These are phyloP conservation scores for Amaranthus tricolor DNA, from an alignment of 179 eudicot genomes.

Conservation along the genomic window DNA sequence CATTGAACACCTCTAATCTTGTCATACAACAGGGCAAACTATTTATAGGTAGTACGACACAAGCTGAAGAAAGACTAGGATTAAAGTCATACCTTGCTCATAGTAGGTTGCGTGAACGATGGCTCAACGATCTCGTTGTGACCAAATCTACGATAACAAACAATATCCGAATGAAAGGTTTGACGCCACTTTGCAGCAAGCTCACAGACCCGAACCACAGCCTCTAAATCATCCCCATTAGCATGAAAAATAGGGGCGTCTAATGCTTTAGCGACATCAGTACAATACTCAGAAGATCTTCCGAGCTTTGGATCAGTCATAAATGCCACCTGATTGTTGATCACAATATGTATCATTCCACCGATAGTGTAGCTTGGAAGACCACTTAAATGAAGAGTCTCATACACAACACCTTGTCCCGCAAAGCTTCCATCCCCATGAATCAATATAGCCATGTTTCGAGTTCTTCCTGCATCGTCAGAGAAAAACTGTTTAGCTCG, in stretches of 20 bases:
- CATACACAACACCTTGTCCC: conserved; percentile 97
- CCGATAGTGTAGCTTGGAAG: conserved; percentile 90
- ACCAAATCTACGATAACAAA: conserved; percentile 94
- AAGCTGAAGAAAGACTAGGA: no score
- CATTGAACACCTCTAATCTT: no score
- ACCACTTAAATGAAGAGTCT: conserved; percentile 90
- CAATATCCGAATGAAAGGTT: conserved; percentile 94
- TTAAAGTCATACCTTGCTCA: conserved; percentile 60
- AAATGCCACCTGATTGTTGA: conserved; percentile 93
- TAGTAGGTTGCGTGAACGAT: conserved; percentile 91
- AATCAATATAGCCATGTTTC: conserved; percentile 74
- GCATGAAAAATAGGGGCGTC: conserved; percentile 93
- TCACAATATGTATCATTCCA: conserved; percentile 92
- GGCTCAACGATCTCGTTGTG: conserved; percentile 98
- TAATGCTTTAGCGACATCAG: conserved; percentile 95
- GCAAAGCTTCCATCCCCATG: conserved; percentile 99
- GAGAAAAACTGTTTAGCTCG: conserved; percentile 86
- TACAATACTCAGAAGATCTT: conserved; percentile 93
- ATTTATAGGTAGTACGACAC: no score
- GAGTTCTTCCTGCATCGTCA: conserved; percentile 67
- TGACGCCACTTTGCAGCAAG: conserved; percentile 94
- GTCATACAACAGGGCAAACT: no score
- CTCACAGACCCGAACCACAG: conserved; percentile 92
- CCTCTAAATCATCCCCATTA: conserved; percentile 96
- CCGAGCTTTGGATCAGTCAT: conserved; percentile 87